phyloP scores from a whole-genome alignment of 257 asterid species.

The Fraxinus pennsylvanica region DNA sequence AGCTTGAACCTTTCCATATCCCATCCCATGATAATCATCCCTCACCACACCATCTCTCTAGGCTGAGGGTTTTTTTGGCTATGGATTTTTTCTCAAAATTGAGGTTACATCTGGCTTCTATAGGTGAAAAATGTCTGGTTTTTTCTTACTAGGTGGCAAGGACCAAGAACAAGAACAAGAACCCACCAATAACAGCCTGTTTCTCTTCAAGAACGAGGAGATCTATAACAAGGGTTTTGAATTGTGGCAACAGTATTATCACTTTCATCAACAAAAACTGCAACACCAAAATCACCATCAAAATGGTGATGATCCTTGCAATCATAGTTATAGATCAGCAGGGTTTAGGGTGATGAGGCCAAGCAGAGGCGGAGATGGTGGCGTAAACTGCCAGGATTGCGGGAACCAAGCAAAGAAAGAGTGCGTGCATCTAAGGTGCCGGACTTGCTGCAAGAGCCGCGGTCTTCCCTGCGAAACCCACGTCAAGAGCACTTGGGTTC shows the following conservation, averaged over 20 bases:
- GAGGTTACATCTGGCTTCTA: constrained; percentile 36
- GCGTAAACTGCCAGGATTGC: constrained; percentile 59
- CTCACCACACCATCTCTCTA: neutral
- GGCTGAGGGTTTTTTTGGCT: constrained; percentile 32
- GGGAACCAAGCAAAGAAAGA: constrained; percentile 76
- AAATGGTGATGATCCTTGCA: neutral
- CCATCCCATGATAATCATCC: neutral
- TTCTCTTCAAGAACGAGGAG: constrained; percentile 66
- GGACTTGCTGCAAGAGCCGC: constrained; percentile 69
- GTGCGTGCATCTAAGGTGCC: constrained; percentile 56
- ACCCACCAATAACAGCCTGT: constrained; percentile 37
- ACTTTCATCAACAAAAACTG: constrained; percentile 44
- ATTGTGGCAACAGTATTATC: constrained; percentile 70
- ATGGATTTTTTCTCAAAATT: constrained; percentile 49
- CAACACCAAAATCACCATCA: constrained; percentile 16
- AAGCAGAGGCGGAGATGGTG: constrained; percentile 27
- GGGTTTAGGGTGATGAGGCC: constrained; percentile 33
- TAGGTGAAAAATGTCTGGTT: constrained; percentile 63
- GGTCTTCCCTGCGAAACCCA: constrained; percentile 62
- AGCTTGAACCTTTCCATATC: neutral
- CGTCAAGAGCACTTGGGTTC: constrained; percentile 71
- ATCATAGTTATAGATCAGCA: constrained; percentile 18
- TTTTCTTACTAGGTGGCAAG: constrained; percentile 62
- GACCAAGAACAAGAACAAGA: constrained; percentile 36
- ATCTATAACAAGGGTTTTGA: constrained; percentile 82